Conservation (phyloP, 345 rosid genomes). For the thale cress (Arabidopsis thaliana) region DNA sequence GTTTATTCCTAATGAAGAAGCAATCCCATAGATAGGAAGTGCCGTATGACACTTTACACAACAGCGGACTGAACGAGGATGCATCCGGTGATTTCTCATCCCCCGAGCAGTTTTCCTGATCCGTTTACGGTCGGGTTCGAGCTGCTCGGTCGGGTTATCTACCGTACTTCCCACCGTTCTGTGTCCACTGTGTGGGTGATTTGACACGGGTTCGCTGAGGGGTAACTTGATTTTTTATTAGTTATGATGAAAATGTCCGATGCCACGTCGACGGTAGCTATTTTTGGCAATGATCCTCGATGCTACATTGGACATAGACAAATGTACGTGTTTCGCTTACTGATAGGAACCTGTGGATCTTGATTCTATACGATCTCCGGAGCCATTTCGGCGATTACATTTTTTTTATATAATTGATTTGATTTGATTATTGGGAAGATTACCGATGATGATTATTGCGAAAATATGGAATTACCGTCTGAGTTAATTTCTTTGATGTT, state of each 20-base stretch:
- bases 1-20: conserved; percentile 50
- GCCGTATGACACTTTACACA: conserved; percentile 69
- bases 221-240: background rate
- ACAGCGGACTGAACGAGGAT: conserved; percentile 39
- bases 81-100: conserved; percentile 32
- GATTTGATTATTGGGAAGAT: background rate
- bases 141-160: conserved; percentile 3
- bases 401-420: background rate
- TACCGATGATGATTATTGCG: conserved; percentile 28
- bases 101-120: conserved; percentile 20
- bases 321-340: conserved; percentile 54
- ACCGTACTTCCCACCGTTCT: conserved; percentile 35
- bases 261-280: conserved; percentile 59
- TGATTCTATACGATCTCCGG: conserved; percentile 20
- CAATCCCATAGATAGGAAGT: conserved; percentile 65
- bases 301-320: conserved; percentile 61
- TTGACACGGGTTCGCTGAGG: conserved; percentile 53
- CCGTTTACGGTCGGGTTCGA: conserved; percentile 2
- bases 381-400: conserved; percentile 48
- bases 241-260: conserved; percentile 38
- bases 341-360: conserved; percentile 74
- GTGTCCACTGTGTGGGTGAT: conserved; percentile 49
- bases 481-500: conserved; percentile 48
- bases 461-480: conserved; percentile 91
- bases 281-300: conserved; percentile 49